These are phyloP conservation scores for Chrysanthemum seticuspe DNA, from an alignment of 129 eudicot genomes.

Conservation along the genomic window DNA sequence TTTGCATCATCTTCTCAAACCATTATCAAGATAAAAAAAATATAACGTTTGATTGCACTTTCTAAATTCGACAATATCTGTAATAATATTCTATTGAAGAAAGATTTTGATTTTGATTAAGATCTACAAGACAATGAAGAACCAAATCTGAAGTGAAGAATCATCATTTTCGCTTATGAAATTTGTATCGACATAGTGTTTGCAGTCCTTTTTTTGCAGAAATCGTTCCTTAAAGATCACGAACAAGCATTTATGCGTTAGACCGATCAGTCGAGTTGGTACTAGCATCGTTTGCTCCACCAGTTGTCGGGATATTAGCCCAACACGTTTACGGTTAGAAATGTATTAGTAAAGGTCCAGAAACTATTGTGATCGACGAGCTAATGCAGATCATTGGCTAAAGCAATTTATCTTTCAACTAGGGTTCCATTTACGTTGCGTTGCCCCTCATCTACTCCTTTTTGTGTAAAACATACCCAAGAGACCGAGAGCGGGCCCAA, in stretches of 20 bases:
- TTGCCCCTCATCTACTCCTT: slow-evolving; percentile 70
- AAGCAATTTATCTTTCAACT: slow-evolving; percentile 68
- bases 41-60: no score
- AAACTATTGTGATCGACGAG: slow-evolving; percentile 48
- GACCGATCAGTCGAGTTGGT: slow-evolving; percentile 78
- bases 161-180: no score
- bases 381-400: slow-evolving; percentile 74
- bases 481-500: slow-evolving; percentile 70
- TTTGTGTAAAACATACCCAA: slow-evolving; percentile 64
- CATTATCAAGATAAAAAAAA: no score
- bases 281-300: slow-evolving; percentile 82
- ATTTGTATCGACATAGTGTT: no score
- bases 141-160: no score
- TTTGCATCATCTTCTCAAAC: no score
- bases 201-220: slow-evolving; percentile 53
- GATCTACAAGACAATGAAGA: no score
- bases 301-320: slow-evolving; percentile 67
- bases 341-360: slow-evolving; percentile 56
- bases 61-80: no score
- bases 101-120: no score
- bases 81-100: no score
- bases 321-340: slow-evolving; percentile 64
- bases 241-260: slow-evolving; percentile 75
- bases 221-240: slow-evolving; percentile 73
- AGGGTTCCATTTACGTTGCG: slow-evolving; percentile 71